phyloP scores from a whole-genome alignment of 352 stramenopile genomes.

The Phytopythium aichiense region DNA sequence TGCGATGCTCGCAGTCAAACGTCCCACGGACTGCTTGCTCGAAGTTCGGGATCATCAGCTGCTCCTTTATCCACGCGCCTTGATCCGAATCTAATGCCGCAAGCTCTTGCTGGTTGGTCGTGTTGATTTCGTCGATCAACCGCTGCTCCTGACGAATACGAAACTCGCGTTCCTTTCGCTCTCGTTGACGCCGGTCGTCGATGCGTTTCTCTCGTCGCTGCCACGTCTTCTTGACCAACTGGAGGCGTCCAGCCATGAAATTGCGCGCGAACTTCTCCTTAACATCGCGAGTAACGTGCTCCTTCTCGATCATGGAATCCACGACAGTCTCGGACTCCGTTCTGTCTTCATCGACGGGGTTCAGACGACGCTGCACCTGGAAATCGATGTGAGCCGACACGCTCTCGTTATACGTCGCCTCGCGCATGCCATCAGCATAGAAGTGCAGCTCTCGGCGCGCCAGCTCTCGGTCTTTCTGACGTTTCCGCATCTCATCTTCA shows the following conservation, averaged over 20 bases:
- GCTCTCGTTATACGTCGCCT: slow-evolving; percentile 66
- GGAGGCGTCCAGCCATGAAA: slow-evolving; percentile 52
- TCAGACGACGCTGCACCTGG: slow-evolving; percentile 44
- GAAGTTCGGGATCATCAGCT: slow-evolving; percentile 65
- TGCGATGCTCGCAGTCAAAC: slow-evolving; percentile 49
- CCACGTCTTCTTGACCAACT: slow-evolving; percentile 69
- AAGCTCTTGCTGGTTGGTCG: slow-evolving; percentile 30
- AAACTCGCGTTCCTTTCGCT: slow-evolving; percentile 42
- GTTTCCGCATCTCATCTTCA: slow-evolving; percentile 32
- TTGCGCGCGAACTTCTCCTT: slow-evolving; percentile 52
- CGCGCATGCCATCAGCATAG: slow-evolving; percentile 45
- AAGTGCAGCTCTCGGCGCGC: slow-evolving; percentile 34
- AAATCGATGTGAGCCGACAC: slow-evolving; percentile 67
- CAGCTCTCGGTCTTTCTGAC: slow-evolving; percentile 35
- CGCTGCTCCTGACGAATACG: slow-evolving; percentile 51
- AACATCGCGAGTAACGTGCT: slow-evolving; percentile 24
- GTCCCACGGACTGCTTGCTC: slow-evolving; percentile 26
- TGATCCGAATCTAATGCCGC: slow-evolving; percentile 24
- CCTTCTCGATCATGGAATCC: not conserved
- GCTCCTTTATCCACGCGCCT: slow-evolving; percentile 16
- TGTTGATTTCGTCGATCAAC: slow-evolving; percentile 29
- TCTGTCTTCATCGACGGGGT: slow-evolving; percentile 20
- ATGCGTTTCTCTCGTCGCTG: slow-evolving; percentile 54
- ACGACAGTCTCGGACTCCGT: not conserved
- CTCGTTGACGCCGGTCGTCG: slow-evolving; percentile 33